phyloP scores from a whole-genome alignment of 306 rosid genomes.

The Albizia julibrissin region DNA sequence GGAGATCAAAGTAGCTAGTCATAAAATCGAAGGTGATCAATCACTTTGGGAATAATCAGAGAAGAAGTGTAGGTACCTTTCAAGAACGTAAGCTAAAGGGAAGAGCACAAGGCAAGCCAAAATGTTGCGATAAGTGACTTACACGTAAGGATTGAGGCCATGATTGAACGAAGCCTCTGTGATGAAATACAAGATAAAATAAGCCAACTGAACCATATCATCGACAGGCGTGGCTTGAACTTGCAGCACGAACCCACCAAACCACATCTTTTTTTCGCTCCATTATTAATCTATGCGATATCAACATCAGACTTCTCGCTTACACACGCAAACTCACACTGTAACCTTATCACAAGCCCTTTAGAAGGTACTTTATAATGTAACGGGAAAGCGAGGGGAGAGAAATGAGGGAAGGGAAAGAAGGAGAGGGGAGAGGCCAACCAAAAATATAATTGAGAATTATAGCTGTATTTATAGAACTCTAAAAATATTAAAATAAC shows the following conservation, averaged over 20 bases:
- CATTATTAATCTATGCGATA: constrained; percentile 6
- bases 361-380: neutral
- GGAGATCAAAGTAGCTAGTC: neutral
- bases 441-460: too few relatives aligned
- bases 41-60: neutral
- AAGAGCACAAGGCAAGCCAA: constrained; percentile 38
- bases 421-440: too few relatives aligned
- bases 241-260: constrained; percentile 27
- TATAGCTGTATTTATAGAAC: too few relatives aligned
- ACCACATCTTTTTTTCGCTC: neutral
- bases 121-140: constrained; percentile 55
- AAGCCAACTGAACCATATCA: constrained; percentile 47
- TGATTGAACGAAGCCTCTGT: constrained; percentile 66
- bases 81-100: constrained; percentile 63
- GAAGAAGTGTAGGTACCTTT: constrained; percentile 41
- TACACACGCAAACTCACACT: neutral
- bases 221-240: constrained; percentile 54
- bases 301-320: neutral
- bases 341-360: too few relatives aligned
- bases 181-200: constrained; percentile 51
- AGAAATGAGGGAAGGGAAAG: too few relatives aligned
- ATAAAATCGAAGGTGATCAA: neutral
- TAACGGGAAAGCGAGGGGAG: too few relatives aligned
- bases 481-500: too few relatives aligned
- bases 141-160: constrained; percentile 66